phyloP scores from a whole-genome alignment of 2,329 filamentous ascomycete genomes.

The Stagonosporopsis rhizophila region DNA sequence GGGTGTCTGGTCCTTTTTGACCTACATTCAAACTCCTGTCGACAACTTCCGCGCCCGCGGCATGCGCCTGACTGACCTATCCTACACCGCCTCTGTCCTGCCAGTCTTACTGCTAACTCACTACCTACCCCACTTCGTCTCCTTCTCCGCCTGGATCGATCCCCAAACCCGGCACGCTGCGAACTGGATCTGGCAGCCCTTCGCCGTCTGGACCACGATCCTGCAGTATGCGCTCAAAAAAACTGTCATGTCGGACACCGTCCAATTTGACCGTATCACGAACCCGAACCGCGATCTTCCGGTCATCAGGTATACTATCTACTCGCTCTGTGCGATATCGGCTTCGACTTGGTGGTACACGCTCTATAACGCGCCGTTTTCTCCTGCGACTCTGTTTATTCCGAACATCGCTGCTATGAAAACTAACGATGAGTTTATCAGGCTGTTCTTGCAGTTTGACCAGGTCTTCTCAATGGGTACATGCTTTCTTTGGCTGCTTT shows the following conservation, averaged over 20 bases:
- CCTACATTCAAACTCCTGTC: slow-evolving; percentile 24
- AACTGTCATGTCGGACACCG: slow-evolving; percentile 21
- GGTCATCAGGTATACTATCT: slow-evolving; percentile 21
- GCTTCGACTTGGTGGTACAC: slow-evolving; percentile 23
- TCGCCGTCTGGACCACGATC: slow-evolving; percentile 21
- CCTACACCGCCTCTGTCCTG: slow-evolving; percentile 21
- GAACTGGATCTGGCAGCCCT: slow-evolving; percentile 26
- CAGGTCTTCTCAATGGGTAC: slow-evolving; percentile 17
- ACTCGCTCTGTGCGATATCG: slow-evolving; percentile 16
- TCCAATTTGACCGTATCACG: slow-evolving; percentile 15
- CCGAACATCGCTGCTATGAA: slow-evolving; percentile 8
- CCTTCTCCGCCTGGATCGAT: slow-evolving; percentile 8
- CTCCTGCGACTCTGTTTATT: slow-evolving; percentile 15
- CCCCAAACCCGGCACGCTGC: slow-evolving; percentile 16
- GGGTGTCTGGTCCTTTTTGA: slow-evolving; percentile 20
- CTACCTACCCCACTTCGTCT: slow-evolving; percentile 17
- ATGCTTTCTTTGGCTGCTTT: slow-evolving; percentile 21
- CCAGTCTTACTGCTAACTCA: slow-evolving; percentile 17
- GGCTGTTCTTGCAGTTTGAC: slow-evolving; percentile 24
- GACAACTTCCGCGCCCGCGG: slow-evolving; percentile 23
- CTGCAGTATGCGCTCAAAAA: slow-evolving; percentile 23
- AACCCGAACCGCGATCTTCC: slow-evolving; percentile 18
- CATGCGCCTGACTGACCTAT: slow-evolving; percentile 22
- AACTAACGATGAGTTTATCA: slow-evolving; percentile 19
- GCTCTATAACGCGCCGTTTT: slow-evolving; percentile 15